Conservation (phyloP, 2,329 filamentous ascomycete species). For the Clonostachys chloroleuca region DNA sequence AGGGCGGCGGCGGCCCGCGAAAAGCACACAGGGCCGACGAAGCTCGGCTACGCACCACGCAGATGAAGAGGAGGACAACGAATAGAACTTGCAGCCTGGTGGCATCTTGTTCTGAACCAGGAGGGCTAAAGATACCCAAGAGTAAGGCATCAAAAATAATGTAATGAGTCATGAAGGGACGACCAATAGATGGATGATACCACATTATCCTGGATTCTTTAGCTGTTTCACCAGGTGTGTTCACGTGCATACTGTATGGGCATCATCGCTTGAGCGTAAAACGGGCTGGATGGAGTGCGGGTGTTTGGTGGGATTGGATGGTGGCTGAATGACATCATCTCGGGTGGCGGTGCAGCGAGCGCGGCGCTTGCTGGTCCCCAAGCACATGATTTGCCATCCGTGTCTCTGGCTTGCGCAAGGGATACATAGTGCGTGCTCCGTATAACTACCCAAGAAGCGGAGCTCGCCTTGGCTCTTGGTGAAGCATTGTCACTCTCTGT, state of each 20-base stretch:
- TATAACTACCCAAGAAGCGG: too few relatives aligned
- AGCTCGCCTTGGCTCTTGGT: too few relatives aligned
- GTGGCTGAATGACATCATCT: slow-evolving; percentile 23
- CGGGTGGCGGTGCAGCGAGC: slow-evolving; percentile 16
- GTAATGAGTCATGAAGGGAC: too few relatives aligned
- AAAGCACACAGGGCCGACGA: slow-evolving; percentile 9
- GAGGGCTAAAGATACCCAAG: too few relatives aligned
- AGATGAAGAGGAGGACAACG: slow-evolving; percentile 15
- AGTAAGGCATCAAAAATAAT: too few relatives aligned
- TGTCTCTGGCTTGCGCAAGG: too few relatives aligned
- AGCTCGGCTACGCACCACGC: slow-evolving; percentile 20
- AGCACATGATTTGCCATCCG: too few relatives aligned
- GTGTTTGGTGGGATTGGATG: not conserved
- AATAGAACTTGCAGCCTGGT: slow-evolving; percentile 11
- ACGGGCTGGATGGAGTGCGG: slow-evolving; percentile 1
- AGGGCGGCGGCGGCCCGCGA: slow-evolving; percentile 23
- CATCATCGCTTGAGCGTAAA: not conserved
- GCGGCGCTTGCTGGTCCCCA: too few relatives aligned
- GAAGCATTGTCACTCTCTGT: not conserved
- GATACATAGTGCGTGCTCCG: too few relatives aligned
- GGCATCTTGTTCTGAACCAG: slow-evolving; percentile 2
- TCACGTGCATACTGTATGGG: not conserved
- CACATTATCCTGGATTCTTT: too few relatives aligned
- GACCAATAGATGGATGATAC: too few relatives aligned
- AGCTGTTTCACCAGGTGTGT: too few relatives aligned